Conservation (phyloP, 495 filamentous ascomycete genomes). For the Neurospora africana region DNA sequence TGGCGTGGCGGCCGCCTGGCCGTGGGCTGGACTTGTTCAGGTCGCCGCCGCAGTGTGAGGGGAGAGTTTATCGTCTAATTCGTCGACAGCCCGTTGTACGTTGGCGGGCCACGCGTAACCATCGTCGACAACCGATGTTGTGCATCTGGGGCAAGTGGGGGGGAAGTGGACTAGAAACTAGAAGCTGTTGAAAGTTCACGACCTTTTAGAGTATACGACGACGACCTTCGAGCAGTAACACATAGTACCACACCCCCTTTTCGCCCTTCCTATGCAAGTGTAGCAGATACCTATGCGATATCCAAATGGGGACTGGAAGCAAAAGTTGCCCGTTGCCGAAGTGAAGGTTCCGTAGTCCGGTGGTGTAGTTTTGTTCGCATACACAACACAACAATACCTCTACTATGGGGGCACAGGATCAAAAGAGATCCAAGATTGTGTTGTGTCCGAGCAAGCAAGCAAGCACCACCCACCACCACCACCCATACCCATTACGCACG, state of each 20-base stretch:
- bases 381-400: too few species aligned
- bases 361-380: too few species aligned
- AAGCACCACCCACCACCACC: too few species aligned
- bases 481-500: not conserved
- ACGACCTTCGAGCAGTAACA: not conserved
- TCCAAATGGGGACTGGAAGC: too few species aligned
- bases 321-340: not conserved
- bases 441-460: too few species aligned
- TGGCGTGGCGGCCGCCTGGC: not conserved
- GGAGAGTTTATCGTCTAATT: not conserved
- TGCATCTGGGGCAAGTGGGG: not conserved
- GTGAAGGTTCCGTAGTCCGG: not conserved
- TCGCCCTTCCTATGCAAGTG: not conserved
- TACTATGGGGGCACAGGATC: too few species aligned
- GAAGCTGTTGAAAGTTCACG: not conserved
- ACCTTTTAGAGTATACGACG: not conserved
- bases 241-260: not conserved
- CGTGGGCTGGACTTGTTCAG: not conserved
- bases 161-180: not conserved
- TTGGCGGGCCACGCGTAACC: not conserved
- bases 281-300: too few species aligned
- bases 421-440: too few species aligned
- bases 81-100: not conserved
- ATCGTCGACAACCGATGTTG: not conserved
- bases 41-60: not conserved